Evolutionary conservation across 208 protist species (phyloP).

Genomic region (Blastocrithidia nonstop): DNA sequence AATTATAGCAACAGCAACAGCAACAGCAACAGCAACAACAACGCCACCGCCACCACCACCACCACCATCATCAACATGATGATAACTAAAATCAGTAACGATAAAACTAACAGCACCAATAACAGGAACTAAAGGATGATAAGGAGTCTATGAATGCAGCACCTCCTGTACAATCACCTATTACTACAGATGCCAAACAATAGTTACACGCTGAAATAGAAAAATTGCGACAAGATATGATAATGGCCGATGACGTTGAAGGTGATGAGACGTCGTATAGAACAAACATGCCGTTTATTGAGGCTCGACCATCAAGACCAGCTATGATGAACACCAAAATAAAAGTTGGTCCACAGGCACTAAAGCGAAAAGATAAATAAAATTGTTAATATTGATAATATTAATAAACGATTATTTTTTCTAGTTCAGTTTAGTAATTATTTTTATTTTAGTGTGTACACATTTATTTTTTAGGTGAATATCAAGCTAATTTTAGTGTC

Average conservation of each 20-base stretch:
- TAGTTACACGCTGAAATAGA: slow-evolving; percentile 36
- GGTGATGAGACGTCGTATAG: slow-evolving; percentile 57
- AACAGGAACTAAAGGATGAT: neutral
- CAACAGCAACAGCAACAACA: slow-evolving; percentile 6
- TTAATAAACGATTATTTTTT: no score
- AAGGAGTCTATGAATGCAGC: neutral
- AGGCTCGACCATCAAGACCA: slow-evolving; percentile 13
- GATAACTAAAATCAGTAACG: slow-evolving; percentile 1
- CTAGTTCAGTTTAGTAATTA: no score
- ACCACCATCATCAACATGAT: slow-evolving; percentile 9
- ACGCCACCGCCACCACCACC: slow-evolving; percentile 5
- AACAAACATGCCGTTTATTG: slow-evolving; percentile 19
- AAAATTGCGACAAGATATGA: slow-evolving; percentile 34
- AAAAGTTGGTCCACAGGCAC: slow-evolving; percentile 42
- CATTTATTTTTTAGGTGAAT: no score
- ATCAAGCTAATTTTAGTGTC: no score
- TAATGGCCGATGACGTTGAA: slow-evolving; percentile 41
- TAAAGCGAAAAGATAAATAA: slow-evolving; percentile 19
- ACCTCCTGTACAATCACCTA: neutral
- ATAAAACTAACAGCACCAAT: neutral
- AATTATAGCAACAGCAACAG: slow-evolving; percentile 1
- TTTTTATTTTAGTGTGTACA: no score
- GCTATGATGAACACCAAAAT: slow-evolving; percentile 65
- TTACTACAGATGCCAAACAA: slow-evolving; percentile 22
- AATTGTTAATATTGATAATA: no score